A percentile compares a stretch with the other conserved stretches of the same genome.
Conservation (phyloP, 164 flowering plant species). For the Cinnamomum micranthum region DNA sequence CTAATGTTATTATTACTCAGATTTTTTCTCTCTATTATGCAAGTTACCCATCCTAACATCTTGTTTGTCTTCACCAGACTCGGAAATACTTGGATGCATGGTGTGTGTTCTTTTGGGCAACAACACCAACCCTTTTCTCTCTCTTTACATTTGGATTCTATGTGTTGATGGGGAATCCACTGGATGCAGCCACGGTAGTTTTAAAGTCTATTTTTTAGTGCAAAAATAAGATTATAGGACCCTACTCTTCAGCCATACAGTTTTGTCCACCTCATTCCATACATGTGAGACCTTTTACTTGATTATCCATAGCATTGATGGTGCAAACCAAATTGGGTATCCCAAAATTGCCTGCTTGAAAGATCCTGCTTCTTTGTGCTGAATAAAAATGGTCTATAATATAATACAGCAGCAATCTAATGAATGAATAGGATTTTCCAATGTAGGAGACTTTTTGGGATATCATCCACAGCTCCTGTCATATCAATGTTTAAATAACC, state of each 20-base stretch:
- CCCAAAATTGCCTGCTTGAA: neutral
- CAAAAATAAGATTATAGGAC: neutral
- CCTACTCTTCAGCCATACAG: neutral
- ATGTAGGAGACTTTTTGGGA: no score
- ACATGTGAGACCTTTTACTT: neutral
- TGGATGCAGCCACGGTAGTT: conserved; percentile 89
- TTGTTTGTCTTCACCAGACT: conserved; percentile 43
- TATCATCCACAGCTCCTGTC: no score
- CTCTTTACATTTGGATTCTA: conserved; percentile 87
- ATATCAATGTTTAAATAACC: neutral
- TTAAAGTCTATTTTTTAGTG: neutral
- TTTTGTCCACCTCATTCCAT: neutral
- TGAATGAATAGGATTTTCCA: neutral
- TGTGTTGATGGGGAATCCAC: conserved; percentile 69
- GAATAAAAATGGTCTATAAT: no score
- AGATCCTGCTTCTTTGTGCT: neutral
- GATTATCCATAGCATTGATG: neutral
- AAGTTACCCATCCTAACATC: conserved; percentile 3
- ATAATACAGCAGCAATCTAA: no score
- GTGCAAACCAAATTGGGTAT: neutral
- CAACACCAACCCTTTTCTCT: conserved; percentile 95
- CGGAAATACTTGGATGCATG: conserved; percentile 97
- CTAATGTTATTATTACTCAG: neutral
- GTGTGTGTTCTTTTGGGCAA: conserved; percentile 99
- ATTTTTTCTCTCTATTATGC: neutral